A percentile compares a stretch with the other conserved stretches of the same genome.
phyloP scores from a whole-genome alignment of 805 yeast species.

The Cyberlindnera galapagoensis region DNA sequence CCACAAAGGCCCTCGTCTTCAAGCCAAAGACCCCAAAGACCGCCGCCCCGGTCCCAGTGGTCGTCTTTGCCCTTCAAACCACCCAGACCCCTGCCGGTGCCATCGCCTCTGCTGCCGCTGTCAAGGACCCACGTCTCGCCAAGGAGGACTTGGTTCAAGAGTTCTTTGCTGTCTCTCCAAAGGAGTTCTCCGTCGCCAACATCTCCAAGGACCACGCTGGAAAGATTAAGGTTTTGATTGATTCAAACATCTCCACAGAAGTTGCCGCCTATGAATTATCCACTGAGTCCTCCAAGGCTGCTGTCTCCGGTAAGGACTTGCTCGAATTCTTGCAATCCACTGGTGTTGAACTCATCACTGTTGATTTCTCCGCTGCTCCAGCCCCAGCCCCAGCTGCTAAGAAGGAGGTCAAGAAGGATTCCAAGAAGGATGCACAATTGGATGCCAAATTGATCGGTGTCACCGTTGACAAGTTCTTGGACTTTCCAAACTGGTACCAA shows the following conservation, averaged over 20 bases:
- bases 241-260: slow-evolving; percentile 32
- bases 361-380: slow-evolving; percentile 46
- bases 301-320: slow-evolving; percentile 41
- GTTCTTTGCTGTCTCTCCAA: slow-evolving; percentile 50
- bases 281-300: slow-evolving; percentile 46
- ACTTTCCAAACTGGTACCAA: slow-evolving; percentile 96
- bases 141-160: slow-evolving; percentile 69
- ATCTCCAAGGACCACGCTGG: slow-evolving; percentile 40
- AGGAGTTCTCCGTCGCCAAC: slow-evolving; percentile 56
- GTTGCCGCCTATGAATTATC: slow-evolving; percentile 35
- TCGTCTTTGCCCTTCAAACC: slow-evolving; percentile 66
- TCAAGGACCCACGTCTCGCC: slow-evolving; percentile 85
- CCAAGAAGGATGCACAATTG: slow-evolving; percentile 41
- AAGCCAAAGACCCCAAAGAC: slow-evolving; percentile 88
- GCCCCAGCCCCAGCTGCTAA: slow-evolving; percentile 23
- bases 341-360: slow-evolving; percentile 45
- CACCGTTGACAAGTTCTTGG: slow-evolving; percentile 86
- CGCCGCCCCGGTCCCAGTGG: slow-evolving; percentile 70
- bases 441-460: slow-evolving; percentile 94
- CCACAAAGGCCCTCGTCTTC: slow-evolving; percentile 75
- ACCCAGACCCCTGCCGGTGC: slow-evolving; percentile 63
- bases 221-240: slow-evolving; percentile 55
- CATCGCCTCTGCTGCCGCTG: slow-evolving; percentile 61
- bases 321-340: slow-evolving; percentile 42
- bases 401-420: slow-evolving; percentile 23